Evolutionary conservation across 2,329 filamentous ascomycete species (phyloP), one percentile per base, ranked within the genome.

Genomic region (Talaromyces albobiverticillius): DNA sequence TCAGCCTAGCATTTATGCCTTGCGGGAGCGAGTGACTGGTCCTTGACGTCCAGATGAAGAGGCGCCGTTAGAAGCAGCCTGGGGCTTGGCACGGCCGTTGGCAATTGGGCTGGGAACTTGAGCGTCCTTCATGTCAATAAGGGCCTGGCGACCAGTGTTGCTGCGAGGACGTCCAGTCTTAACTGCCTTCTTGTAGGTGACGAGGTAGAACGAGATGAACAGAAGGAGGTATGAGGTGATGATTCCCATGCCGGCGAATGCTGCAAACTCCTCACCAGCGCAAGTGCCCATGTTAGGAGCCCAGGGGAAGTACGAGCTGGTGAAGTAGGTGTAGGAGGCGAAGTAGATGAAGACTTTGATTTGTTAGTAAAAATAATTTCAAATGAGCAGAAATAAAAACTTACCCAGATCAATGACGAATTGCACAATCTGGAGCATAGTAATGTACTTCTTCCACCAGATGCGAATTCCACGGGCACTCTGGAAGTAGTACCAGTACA

Each of bases 401-500:
- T 69, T 84, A 92, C 89, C 91, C 59, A 97, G 87, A 76, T 96
- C 93, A 73, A 97, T 93, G 72, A 97, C 83, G 78, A 97, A 97
- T 74, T 97, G 93, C 67, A 89, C 85, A 75, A 97, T 97, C 78
- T 97, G 93, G 69, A 96, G 88, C 70, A 92, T 89, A 65, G 93
- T 97, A 71, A 97, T 95, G 88, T 93, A 97, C 79, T 96, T 90
- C 88, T 97, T 97, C 93, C 93, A 97, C 92, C 92, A 96, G 77
- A 96, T 94, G 68, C 87, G 87, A 74, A 97, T 85, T 64, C 94
- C 94, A 64, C 93, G 91, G 53, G 93, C 92, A 69, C 90, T 93
- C 82, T 97, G 93, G 87, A 97, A 97, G 84, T 97, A 97, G 86
- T 97, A 97, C 92, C 92, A 96, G 87, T 97, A 97, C 93, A 97